phyloP scores from a whole-genome alignment of 306 rosid species.

The Mucuna pruriens region DNA sequence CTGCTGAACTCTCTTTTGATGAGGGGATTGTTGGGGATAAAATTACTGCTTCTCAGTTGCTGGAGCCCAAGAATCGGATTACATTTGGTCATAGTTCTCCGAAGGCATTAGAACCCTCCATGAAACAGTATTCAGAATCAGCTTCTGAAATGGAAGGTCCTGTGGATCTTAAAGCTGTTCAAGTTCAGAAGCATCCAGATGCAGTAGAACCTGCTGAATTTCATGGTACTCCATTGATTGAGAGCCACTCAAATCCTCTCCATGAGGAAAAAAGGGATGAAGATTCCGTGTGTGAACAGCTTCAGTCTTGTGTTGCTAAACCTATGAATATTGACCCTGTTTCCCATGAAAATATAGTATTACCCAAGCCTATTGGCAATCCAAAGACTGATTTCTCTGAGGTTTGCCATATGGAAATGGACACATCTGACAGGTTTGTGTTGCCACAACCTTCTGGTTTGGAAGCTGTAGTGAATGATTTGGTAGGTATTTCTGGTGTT shows the following conservation, averaged over 20 bases:
- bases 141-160: constrained; percentile 32
- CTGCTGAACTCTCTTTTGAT: constrained; percentile 26
- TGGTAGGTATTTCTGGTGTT: constrained; percentile 30
- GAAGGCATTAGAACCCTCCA: constrained; percentile 8
- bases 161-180: constrained; percentile 25
- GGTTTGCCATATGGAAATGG: constrained; percentile 23
- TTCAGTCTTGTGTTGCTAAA: constrained; percentile 8
- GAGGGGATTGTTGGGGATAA: constrained; percentile 28
- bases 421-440: neutral
- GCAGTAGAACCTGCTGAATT: constrained; percentile 36
- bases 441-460: constrained; percentile 2
- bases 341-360: constrained; percentile 3
- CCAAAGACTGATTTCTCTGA: neutral
- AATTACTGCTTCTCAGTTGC: constrained; percentile 21
- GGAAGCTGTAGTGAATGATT: constrained; percentile 22
- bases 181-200: constrained; percentile 37
- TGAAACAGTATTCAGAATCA: constrained; percentile 28
- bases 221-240: constrained; percentile 24
- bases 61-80: constrained; percentile 21
- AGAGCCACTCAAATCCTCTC: constrained; percentile 27
- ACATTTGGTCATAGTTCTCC: constrained; percentile 16
- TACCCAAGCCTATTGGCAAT: constrained; percentile 5
- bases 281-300: constrained; percentile 12
- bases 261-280: constrained; percentile 25
- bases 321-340: neutral